phyloP scores from a whole-genome alignment of 2,329 filamentous ascomycete genomes.

The Ophiocordyceps polyrhachis-furcata region DNA sequence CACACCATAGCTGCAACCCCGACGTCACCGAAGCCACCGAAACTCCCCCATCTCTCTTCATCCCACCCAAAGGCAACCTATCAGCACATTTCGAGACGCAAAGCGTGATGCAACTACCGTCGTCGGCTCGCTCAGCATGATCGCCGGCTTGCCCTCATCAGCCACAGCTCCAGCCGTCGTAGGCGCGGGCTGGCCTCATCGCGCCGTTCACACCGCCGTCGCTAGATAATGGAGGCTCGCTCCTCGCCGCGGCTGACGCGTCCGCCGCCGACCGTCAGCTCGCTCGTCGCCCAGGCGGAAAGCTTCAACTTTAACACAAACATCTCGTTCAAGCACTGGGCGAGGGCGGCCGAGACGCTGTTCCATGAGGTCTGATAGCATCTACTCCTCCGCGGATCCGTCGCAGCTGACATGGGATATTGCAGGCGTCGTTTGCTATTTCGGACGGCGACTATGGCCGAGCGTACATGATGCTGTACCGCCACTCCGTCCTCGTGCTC shows the following conservation, averaged over 20 bases:
- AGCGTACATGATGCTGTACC: conserved; percentile 79
- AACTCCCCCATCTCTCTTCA: not conserved
- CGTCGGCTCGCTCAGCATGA: conserved; percentile 3
- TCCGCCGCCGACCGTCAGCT: conserved; percentile 56
- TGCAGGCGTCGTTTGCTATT: conserved; percentile 66
- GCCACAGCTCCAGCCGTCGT: conserved; percentile 1
- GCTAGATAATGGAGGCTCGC: conserved; percentile 10
- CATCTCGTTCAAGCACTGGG: conserved; percentile 64
- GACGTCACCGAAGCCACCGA: not conserved
- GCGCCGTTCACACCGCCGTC: conserved; percentile 1
- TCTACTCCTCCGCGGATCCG: no score
- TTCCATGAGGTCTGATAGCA: conserved; percentile 52
- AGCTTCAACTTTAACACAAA: conserved; percentile 65
- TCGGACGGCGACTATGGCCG: conserved; percentile 72
- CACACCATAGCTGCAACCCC: not conserved
- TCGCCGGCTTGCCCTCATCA: not conserved
- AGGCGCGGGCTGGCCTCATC: conserved; percentile 1
- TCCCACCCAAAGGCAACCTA: not conserved
- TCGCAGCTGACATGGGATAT: not conserved
- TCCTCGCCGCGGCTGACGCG: conserved; percentile 18
- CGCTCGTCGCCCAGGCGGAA: conserved; percentile 57
- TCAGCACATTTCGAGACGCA: not conserved
- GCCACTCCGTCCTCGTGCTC: conserved; percentile 71
- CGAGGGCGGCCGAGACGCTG: conserved; percentile 61
- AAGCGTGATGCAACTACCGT: conserved; percentile 1